phyloP scores from a whole-genome alignment of 257 asterid species.

The Coffea canephora region DNA sequence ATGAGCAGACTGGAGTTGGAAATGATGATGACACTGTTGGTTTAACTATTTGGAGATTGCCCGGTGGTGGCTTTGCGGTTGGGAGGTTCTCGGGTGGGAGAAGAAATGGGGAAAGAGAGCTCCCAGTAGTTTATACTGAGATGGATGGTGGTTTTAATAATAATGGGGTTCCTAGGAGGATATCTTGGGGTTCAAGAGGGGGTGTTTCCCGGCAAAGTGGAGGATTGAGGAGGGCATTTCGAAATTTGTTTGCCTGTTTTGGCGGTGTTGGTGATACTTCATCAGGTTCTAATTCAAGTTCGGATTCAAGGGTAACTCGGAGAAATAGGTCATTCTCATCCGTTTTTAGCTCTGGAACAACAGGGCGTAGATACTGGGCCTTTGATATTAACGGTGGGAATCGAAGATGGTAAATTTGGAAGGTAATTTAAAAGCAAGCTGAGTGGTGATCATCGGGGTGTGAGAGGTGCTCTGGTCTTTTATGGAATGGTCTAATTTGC shows the following conservation, averaged over 20 bases:
- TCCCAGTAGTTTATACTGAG: constrained; percentile 23
- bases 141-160: constrained; percentile 23
- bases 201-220: constrained; percentile 51
- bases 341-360: constrained; percentile 40
- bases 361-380: constrained; percentile 55
- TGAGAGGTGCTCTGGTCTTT: background rate
- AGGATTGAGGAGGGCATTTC: constrained; percentile 61
- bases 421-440: background rate
- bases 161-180: constrained; percentile 23
- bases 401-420: constrained; percentile 30
- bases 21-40: constrained; percentile 22
- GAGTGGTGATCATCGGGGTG: background rate
- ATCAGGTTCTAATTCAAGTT: constrained; percentile 45
- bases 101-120: constrained; percentile 21
- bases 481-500: background rate
- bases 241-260: constrained; percentile 58
- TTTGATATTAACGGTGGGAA: constrained; percentile 35
- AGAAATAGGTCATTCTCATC: constrained; percentile 47
- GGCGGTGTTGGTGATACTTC: constrained; percentile 20
- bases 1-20: background rate
- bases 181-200: constrained; percentile 26
- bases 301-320: constrained; percentile 51
- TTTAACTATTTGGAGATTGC: constrained; percentile 22
- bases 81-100: constrained; percentile 25
- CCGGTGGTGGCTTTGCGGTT: constrained; percentile 25